phyloP scores from a whole-genome alignment of 2,329 filamentous ascomycete genomes.

The Neonectria punicea region DNA sequence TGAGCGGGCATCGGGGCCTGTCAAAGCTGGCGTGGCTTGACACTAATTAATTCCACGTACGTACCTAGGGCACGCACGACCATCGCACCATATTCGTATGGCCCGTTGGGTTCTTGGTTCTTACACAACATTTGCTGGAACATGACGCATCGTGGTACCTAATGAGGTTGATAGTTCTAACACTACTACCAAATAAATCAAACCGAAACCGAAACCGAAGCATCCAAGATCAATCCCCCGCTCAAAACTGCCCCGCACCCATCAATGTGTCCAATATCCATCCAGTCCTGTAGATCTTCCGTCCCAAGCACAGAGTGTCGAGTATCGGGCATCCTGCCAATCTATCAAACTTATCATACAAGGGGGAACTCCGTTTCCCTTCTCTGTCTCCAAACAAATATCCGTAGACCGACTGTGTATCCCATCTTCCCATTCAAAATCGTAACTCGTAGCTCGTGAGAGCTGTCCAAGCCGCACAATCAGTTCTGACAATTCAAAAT shows the following conservation, averaged over 20 bases:
- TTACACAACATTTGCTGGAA: background rate
- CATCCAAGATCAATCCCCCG: background rate
- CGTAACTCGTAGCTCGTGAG: conserved; percentile 25
- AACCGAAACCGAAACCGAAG: background rate
- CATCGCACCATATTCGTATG: background rate
- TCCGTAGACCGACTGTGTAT: background rate
- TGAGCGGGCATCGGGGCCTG: background rate
- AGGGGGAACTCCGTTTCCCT: background rate
- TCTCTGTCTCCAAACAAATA: background rate
- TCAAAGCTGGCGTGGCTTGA: background rate
- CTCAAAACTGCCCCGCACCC: conserved; percentile 1
- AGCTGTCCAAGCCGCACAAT: conserved; percentile 6
- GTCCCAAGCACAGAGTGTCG: background rate
- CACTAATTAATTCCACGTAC: background rate
- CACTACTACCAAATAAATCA: background rate
- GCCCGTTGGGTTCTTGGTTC: no score
- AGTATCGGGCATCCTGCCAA: conserved; percentile 13
- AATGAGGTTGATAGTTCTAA: conserved; percentile 17
- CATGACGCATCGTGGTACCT: background rate
- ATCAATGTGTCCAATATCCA: conserved; percentile 10
- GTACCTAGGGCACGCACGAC: background rate
- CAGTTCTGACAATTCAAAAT: background rate
- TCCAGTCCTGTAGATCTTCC: conserved; percentile 18
- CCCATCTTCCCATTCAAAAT: conserved; percentile 11
- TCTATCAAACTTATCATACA: conserved; percentile 17